Conservation (phyloP, 768 basidiomycete species). For the Gautieria morchelliformis region DNA sequence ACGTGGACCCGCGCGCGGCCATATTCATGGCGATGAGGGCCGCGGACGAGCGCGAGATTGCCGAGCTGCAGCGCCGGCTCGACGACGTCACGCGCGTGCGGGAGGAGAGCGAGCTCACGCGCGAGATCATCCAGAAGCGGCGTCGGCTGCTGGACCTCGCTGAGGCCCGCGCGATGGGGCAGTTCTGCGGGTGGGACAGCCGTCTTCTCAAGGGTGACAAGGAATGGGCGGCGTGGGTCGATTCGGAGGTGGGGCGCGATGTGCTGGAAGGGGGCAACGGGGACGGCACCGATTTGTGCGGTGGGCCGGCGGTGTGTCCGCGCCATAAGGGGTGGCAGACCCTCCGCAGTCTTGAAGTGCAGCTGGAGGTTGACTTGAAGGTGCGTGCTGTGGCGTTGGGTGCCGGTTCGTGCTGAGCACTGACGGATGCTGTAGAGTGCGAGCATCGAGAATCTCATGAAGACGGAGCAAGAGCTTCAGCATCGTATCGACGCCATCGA, state of each 20-base stretch:
- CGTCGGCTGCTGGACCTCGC: constrained; percentile 62
- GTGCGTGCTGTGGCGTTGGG: constrained; percentile 16
- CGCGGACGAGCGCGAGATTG: constrained; percentile 47
- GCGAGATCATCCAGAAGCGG: constrained; percentile 64
- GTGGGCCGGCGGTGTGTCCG: constrained; percentile 63
- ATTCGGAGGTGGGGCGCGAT: constrained; percentile 19
- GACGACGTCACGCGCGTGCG: constrained; percentile 49
- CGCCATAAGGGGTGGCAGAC: constrained; percentile 84
- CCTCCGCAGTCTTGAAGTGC: constrained; percentile 60
- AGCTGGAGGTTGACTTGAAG: constrained; percentile 67
- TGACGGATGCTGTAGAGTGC: constrained; percentile 4
- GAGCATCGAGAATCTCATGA: constrained; percentile 37
- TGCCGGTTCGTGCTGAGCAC: neutral
- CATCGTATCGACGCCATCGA: constrained; percentile 63
- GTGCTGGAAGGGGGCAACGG: constrained; percentile 28
- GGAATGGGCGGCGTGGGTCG: constrained; percentile 55
- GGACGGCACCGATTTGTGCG: constrained; percentile 53
- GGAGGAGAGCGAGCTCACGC: constrained; percentile 55
- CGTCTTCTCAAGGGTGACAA: constrained; percentile 76
- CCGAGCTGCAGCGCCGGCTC: constrained; percentile 42
- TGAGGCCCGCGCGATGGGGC: constrained; percentile 50
- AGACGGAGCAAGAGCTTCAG: constrained; percentile 69
- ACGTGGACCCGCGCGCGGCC: constrained; percentile 20
- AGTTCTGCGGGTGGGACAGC: constrained; percentile 84
- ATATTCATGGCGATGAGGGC: constrained; percentile 20